phyloP scores from a whole-genome alignment of 2,329 filamentous ascomycete species.

The Penicillium nordicum region DNA sequence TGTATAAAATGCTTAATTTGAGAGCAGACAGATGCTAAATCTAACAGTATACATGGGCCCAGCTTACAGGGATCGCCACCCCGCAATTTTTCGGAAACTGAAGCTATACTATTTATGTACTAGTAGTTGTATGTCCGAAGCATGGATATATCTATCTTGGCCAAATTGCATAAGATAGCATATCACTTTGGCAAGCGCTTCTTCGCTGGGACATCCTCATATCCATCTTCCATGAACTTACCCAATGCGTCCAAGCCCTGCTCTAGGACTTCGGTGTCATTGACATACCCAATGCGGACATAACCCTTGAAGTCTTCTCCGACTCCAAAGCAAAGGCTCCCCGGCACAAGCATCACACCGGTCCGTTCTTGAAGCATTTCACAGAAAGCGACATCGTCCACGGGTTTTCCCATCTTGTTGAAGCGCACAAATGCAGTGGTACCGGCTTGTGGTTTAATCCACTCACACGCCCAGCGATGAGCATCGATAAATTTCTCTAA shows the following conservation, averaged over 20 bases:
- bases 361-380: slow-evolving; percentile 63
- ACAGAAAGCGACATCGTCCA: slow-evolving; percentile 73
- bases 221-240: slow-evolving; percentile 55
- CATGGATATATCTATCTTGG: background rate
- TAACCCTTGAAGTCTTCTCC: slow-evolving; percentile 67
- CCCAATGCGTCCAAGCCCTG: slow-evolving; percentile 59
- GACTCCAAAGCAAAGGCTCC: slow-evolving; percentile 67
- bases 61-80: background rate
- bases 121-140: background rate
- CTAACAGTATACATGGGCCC: background rate
- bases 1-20: background rate
- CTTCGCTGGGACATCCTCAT: slow-evolving; percentile 48
- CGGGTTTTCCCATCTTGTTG: slow-evolving; percentile 55
- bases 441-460: slow-evolving; percentile 72
- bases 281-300: slow-evolving; percentile 74
- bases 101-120: background rate
- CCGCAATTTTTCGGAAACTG: background rate
- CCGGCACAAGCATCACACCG: slow-evolving; percentile 72
- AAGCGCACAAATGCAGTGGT: slow-evolving; percentile 78
- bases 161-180: background rate
- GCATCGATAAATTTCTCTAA: slow-evolving; percentile 66
- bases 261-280: slow-evolving; percentile 65
- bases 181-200: slow-evolving; percentile 15
- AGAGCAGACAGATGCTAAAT: background rate
- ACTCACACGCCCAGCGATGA: slow-evolving; percentile 62